phyloP scores from a whole-genome alignment of 2,329 filamentous ascomycete genomes.

The Coniochaeta sp. region DNA sequence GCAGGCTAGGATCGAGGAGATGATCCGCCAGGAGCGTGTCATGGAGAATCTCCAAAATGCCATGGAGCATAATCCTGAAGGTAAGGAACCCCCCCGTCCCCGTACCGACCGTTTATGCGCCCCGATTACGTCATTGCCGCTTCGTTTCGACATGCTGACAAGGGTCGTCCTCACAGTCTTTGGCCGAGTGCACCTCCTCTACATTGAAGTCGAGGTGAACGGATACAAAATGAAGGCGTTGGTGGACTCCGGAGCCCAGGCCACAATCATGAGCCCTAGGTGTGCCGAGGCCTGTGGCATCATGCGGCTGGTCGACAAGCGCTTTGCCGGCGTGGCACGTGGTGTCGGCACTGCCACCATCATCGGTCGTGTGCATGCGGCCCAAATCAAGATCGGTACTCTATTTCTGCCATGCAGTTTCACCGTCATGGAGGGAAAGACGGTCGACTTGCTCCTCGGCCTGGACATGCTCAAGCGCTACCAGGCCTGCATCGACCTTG shows the following conservation, averaged over 20 bases:
- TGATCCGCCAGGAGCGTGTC: constrained; percentile 90
- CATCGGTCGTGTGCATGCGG: constrained; percentile 89
- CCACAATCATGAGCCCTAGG: constrained; percentile 95
- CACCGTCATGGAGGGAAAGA: constrained; percentile 98
- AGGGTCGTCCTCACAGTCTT: constrained; percentile 58
- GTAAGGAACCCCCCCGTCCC: constrained; percentile 53
- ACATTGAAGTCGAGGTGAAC: constrained; percentile 93
- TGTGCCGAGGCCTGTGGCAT: constrained; percentile 91
- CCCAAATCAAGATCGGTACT: constrained; percentile 86
- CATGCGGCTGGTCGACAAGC: constrained; percentile 88
- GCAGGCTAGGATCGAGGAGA: constrained; percentile 89
- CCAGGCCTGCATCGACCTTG: constrained; percentile 85
- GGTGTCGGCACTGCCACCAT: constrained; percentile 94
- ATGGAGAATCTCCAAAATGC: constrained; percentile 95
- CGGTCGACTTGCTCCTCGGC: constrained; percentile 86
- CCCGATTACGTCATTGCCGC: constrained; percentile 7
- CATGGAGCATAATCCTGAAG: constrained; percentile 95
- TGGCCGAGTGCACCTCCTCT: constrained; percentile 90
- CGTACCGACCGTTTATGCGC: not conserved
- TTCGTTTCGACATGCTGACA: constrained; percentile 7
- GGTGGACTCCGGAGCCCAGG: constrained; percentile 94
- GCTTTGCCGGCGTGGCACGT: constrained; percentile 85
- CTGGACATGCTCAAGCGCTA: constrained; percentile 96
- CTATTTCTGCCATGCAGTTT: constrained; percentile 90
- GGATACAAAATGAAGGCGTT: constrained; percentile 87